Conservation (phyloP, 768 basidiomycete species). For the Trametes cubensis region DNA sequence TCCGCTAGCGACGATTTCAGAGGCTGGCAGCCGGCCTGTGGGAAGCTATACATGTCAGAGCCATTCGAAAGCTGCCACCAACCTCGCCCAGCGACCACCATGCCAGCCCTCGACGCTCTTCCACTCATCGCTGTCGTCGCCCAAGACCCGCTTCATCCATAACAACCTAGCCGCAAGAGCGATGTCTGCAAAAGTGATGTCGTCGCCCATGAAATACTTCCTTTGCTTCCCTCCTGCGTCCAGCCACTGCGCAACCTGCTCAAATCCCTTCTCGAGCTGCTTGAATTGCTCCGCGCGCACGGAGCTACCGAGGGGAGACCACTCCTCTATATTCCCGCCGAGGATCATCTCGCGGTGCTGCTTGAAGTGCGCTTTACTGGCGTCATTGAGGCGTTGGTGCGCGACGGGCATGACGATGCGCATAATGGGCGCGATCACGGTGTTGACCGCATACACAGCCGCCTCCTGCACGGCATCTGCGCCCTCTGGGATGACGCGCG, state of each 20-base stretch:
- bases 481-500: conserved; percentile 42
- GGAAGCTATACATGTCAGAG: background rate
- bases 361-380: conserved; percentile 42
- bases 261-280: conserved; percentile 38
- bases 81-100: conserved; percentile 20
- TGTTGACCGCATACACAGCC: conserved; percentile 31
- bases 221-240: conserved; percentile 8
- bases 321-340: conserved; percentile 39
- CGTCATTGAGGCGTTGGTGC: conserved; percentile 13
- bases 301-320: conserved; percentile 34
- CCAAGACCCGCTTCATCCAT: conserved; percentile 8
- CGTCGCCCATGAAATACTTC: conserved; percentile 15
- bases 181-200: conserved; percentile 9
- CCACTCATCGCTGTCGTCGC: conserved; percentile 19
- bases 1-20: no score
- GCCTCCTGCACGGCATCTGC: conserved; percentile 44
- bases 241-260: conserved; percentile 22
- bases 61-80: conserved; percentile 14
- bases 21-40: no score
- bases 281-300: conserved; percentile 40
- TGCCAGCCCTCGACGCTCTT: conserved; percentile 8
- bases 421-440: conserved; percentile 7
- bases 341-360: conserved; percentile 36
- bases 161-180: conserved; percentile 7
- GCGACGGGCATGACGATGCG: conserved; percentile 5